A percentile compares a stretch with the other conserved stretches of the same genome.
Conservation (phyloP, 2,329 filamentous ascomycete species). For the Diplodia sapinea region DNA sequence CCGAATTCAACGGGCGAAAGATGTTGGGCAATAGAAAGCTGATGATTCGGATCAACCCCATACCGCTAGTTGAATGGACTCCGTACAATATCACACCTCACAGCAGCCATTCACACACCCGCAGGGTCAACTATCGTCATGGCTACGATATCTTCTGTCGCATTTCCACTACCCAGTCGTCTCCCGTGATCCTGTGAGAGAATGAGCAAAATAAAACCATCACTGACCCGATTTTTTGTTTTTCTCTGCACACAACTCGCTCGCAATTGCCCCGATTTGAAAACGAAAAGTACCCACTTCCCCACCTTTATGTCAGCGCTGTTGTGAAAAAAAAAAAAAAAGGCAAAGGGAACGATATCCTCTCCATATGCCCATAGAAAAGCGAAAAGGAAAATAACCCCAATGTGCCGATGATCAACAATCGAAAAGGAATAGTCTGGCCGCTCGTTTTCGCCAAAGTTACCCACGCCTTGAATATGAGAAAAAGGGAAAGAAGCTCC, state of each 20-base stretch:
- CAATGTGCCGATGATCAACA: slow-evolving; percentile 1
- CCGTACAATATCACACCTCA: not conserved
- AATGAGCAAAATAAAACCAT: not conserved
- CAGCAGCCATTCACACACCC: not conserved
- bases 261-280: not conserved
- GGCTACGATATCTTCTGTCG: slow-evolving; percentile 1
- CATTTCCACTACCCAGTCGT: slow-evolving; percentile 1
- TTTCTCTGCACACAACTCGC: not conserved
- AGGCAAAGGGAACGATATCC: not conserved
- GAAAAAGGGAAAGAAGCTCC: not conserved
- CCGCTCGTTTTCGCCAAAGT: not conserved
- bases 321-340: not conserved
- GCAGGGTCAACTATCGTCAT: not conserved
- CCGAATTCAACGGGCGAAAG: not conserved
- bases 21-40: not conserved
- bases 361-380: slow-evolving; percentile 7
- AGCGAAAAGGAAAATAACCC: not conserved
- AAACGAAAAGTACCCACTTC: slow-evolving; percentile 10
- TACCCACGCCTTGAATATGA: not conserved
- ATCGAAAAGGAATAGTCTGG: not conserved
- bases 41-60: not conserved
- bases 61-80: not conserved
- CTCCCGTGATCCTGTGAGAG: not conserved
- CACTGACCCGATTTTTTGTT: slow-evolving; percentile 9
- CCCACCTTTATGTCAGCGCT: not conserved